These are phyloP conservation scores for Nitzschia palea DNA, from an alignment of 108 stramenopile genomes.

Conservation along the genomic window DNA sequence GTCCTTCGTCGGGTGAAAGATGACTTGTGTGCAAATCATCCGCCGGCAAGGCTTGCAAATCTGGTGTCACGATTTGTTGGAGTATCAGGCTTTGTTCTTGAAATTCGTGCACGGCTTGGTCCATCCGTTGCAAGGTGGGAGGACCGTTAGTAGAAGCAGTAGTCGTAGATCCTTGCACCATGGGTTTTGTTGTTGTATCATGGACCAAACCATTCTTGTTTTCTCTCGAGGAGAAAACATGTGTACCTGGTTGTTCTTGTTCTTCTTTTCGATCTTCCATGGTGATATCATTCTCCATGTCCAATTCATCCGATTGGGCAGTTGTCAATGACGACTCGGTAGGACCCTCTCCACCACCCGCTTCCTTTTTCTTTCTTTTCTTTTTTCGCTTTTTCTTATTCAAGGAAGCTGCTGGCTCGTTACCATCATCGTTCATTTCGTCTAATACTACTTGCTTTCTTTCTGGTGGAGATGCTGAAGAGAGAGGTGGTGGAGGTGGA, in stretches of 20 bases:
- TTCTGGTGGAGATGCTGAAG: neutral
- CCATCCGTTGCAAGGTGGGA: too few relatives aligned
- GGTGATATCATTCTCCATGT: neutral
- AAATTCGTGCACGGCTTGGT: conserved; percentile 5
- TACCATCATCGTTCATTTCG: neutral
- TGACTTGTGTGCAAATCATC: neutral
- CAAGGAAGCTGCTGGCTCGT: neutral
- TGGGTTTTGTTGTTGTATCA: too few relatives aligned
- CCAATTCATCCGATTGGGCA: neutral
- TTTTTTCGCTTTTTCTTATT: conserved; percentile 25
- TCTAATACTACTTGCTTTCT: neutral
- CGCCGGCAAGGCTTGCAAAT: neutral
- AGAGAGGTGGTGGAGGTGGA: conserved; percentile 7
- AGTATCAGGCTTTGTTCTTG: neutral
- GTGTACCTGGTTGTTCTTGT: neutral
- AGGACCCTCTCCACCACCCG: neutral
- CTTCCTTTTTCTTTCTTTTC: conserved; percentile 26
- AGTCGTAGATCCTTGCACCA: too few relatives aligned
- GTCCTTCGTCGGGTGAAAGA: neutral
- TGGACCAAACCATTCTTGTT: too few relatives aligned
- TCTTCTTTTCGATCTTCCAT: neutral
- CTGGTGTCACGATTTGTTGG: neutral
- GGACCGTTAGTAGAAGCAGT: too few relatives aligned
- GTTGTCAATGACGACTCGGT: neutral
- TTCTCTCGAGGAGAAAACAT: neutral